Evolutionary conservation across 345 rosid species (phyloP).

Genomic region (Populus simonii): DNA sequence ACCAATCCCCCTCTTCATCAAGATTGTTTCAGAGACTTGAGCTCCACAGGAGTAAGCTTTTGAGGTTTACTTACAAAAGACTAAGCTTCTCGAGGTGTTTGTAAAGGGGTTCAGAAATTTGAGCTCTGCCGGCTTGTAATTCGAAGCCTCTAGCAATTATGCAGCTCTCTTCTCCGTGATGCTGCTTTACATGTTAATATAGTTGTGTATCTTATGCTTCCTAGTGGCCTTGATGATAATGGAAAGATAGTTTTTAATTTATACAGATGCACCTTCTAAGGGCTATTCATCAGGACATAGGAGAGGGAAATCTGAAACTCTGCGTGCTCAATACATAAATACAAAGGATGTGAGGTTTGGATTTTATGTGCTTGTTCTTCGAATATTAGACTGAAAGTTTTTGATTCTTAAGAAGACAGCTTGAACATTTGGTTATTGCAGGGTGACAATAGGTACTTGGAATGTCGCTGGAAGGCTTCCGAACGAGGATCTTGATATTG

Average conservation of each 20-base stretch:
- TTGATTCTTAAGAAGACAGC: neutral
- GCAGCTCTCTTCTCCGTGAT: neutral
- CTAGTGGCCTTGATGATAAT: neutral
- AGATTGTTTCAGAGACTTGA: neutral
- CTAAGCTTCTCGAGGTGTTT: neutral
- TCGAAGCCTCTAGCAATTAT: neutral
- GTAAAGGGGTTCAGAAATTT: neutral
- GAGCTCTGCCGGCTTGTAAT: neutral
- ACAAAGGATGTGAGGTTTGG: constrained; percentile 85
- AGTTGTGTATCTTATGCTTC: neutral
- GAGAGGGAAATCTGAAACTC: constrained; percentile 94
- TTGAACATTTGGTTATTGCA: constrained; percentile 21
- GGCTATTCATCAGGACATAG: constrained; percentile 58
- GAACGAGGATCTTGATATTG: constrained; percentile 63
- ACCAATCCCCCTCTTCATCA: neutral
- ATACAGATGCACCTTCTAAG: constrained; percentile 45
- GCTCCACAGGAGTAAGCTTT: neutral
- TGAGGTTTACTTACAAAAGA: neutral
- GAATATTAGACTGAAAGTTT: neutral
- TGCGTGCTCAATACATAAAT: constrained; percentile 87
- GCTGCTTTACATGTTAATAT: neutral
- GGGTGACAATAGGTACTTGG: constrained; percentile 90
- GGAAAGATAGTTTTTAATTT: constrained; percentile 1
- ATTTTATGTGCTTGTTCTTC: constrained; percentile 1
- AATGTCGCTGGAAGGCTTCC: constrained; percentile 94